phyloP scores from a whole-genome alignment of 805 yeast species.

The Naumovozyma dairenensis region DNA sequence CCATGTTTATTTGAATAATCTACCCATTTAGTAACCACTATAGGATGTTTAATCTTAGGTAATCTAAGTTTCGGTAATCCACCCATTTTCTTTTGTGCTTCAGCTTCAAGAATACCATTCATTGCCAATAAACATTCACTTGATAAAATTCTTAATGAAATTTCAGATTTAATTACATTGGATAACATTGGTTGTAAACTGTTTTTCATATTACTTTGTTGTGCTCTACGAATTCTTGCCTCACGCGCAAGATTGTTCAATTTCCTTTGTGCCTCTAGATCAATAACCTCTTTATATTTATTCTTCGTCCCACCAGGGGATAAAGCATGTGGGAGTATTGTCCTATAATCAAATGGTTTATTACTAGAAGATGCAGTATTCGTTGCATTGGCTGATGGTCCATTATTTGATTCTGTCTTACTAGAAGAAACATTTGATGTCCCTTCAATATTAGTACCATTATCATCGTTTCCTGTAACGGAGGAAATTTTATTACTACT shows the following conservation, averaged over 20 bases:
- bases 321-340: slow-evolving; percentile 76
- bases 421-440: background rate
- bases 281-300: slow-evolving; percentile 71
- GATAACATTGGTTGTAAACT: slow-evolving; percentile 29
- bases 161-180: slow-evolving; percentile 30
- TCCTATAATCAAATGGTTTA: too few species aligned
- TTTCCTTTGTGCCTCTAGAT: slow-evolving; percentile 27
- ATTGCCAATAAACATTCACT: slow-evolving; percentile 39
- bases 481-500: background rate
- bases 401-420: background rate
- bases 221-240: slow-evolving; percentile 29
- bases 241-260: slow-evolving; percentile 28
- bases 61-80: slow-evolving; percentile 26
- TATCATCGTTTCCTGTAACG: slow-evolving; percentile 28
- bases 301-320: slow-evolving; percentile 87
- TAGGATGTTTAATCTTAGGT: slow-evolving; percentile 40
- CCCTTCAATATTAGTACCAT: background rate
- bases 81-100: slow-evolving; percentile 36
- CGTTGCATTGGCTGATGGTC: too few species aligned
- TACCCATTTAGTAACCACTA: slow-evolving; percentile 87
- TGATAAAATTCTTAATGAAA: slow-evolving; percentile 31
- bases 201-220: slow-evolving; percentile 24
- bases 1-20: slow-evolving; percentile 96
- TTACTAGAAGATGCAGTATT: slow-evolving; percentile 45
- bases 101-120: slow-evolving; percentile 37